Percentiles rank a stretch among this genome's conserved stretches.
Evolutionary conservation across 306 rosid species (phyloP).

Genomic region (Mucuna pruriens): DNA sequence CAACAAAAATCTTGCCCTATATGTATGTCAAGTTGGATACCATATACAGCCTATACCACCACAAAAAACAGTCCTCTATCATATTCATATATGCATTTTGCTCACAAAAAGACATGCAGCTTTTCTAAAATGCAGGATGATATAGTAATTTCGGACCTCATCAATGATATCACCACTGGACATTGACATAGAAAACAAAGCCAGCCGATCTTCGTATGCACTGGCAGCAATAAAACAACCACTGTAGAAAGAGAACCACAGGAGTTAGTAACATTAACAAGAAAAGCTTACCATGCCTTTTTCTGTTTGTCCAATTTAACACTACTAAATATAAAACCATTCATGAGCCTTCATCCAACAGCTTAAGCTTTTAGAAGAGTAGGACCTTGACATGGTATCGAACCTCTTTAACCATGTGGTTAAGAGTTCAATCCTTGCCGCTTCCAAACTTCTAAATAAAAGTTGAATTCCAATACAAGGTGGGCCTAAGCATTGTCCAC

Average conservation of each 20-base stretch:
- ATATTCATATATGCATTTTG: conserved; percentile 12
- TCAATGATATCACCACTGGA: conserved; percentile 73
- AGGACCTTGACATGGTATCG: conserved; percentile 2
- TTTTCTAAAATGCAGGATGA: conserved; percentile 33
- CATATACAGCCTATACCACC: conserved; percentile 22
- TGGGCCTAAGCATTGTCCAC: neutral
- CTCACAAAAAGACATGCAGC: conserved; percentile 19
- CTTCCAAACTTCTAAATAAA: neutral
- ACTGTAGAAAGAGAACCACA: conserved; percentile 59
- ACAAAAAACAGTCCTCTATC: neutral
- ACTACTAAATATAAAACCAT: conserved; percentile 2
- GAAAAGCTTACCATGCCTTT: conserved; percentile 23
- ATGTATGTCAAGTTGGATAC: conserved; percentile 18
- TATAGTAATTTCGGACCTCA: conserved; percentile 57
- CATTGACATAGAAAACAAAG: conserved; percentile 79
- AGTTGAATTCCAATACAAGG: neutral
- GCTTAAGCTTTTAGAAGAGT: conserved; percentile 16
- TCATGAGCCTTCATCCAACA: conserved; percentile 12
- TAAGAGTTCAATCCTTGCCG: neutral
- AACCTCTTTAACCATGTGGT: neutral
- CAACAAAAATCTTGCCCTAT: neutral
- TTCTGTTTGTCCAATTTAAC: conserved; percentile 7
- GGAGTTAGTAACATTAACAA: conserved; percentile 35
- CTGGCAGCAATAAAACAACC: conserved; percentile 96
- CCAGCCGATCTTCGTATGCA: conserved; percentile 82